Evolutionary conservation across 2,329 filamentous ascomycete species (phyloP).

Genomic region (Dothistroma septosporum): DNA sequence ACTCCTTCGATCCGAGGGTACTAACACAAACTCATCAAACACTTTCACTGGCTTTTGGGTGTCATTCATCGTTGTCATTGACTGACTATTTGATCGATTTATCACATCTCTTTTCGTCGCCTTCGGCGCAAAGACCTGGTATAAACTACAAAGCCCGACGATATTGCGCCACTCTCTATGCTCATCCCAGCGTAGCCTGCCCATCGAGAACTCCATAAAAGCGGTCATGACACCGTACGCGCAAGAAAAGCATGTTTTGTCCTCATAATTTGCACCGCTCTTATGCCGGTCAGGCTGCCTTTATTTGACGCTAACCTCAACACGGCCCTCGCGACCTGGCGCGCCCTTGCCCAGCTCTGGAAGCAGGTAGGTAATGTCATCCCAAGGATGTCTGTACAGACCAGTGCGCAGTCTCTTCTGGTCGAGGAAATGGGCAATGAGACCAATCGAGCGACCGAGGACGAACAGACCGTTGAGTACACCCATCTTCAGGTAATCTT

Average conservation of each 20-base stretch:
- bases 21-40: not conserved
- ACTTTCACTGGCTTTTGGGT: not conserved
- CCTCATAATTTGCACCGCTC: not conserved
- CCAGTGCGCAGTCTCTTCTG: conserved; percentile 99
- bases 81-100: not conserved
- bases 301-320: conserved; percentile 69
- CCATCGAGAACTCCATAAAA: not conserved
- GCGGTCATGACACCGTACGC: not conserved
- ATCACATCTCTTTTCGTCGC: not conserved
- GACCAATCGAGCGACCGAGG: conserved; percentile 90
- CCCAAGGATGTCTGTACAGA: conserved; percentile 97
- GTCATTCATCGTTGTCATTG: not conserved
- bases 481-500: conserved; percentile 99
- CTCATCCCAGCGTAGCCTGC: not conserved
- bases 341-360: conserved; percentile 69
- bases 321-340: conserved; percentile 75
- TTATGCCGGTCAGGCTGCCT: not conserved
- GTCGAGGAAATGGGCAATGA: conserved; percentile 99
- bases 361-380: conserved; percentile 93
- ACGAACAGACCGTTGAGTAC: conserved; percentile 99
- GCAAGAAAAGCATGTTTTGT: not conserved
- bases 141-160: not conserved
- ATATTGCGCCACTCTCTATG: conserved; percentile 1
- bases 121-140: not conserved
- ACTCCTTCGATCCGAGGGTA: not conserved